phyloP scores from a whole-genome alignment of 352 stramenopile genomes.

The Pythium graminicola region DNA sequence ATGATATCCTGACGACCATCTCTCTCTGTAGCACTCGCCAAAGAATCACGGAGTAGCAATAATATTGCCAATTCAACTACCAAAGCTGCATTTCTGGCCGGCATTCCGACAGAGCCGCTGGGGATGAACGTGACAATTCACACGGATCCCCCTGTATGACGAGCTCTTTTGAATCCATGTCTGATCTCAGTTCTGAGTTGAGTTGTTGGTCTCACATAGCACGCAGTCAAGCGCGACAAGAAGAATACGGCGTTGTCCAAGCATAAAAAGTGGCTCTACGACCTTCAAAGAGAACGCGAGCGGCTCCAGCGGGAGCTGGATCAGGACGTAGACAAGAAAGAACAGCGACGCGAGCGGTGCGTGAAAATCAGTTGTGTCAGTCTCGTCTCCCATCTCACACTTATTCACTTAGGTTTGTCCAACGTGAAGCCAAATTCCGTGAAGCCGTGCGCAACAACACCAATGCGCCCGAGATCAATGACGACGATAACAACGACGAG shows the following conservation, averaged over 20 bases:
- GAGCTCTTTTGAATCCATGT: background rate
- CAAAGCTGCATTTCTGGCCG: constrained; percentile 67
- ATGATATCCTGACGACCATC: too few species aligned
- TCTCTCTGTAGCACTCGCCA: constrained; percentile 36
- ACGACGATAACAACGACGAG: constrained; percentile 18
- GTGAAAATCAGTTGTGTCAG: background rate
- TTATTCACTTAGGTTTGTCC: constrained; percentile 36
- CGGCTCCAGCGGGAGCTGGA: constrained; percentile 74
- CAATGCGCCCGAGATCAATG: constrained; percentile 9
- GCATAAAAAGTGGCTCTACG: constrained; percentile 90
- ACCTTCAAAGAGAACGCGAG: constrained; percentile 89
- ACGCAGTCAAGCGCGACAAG: constrained; percentile 81
- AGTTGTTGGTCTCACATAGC: constrained; percentile 23
- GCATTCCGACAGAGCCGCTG: constrained; percentile 57
- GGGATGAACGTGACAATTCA: constrained; percentile 80
- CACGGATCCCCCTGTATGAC: constrained; percentile 49
- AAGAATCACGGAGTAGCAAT: constrained; percentile 34
- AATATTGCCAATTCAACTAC: constrained; percentile 41
- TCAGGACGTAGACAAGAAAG: constrained; percentile 64
- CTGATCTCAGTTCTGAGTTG: constrained; percentile 6
- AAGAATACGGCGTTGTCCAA: constrained; percentile 90
- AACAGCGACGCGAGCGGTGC: constrained; percentile 56
- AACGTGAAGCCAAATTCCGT: constrained; percentile 73
- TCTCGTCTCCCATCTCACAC: background rate
- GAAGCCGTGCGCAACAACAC: constrained; percentile 44